Evolutionary conservation across 805 yeast genomes (phyloP).

Genomic region (Zygoascus tannicola): DNA sequence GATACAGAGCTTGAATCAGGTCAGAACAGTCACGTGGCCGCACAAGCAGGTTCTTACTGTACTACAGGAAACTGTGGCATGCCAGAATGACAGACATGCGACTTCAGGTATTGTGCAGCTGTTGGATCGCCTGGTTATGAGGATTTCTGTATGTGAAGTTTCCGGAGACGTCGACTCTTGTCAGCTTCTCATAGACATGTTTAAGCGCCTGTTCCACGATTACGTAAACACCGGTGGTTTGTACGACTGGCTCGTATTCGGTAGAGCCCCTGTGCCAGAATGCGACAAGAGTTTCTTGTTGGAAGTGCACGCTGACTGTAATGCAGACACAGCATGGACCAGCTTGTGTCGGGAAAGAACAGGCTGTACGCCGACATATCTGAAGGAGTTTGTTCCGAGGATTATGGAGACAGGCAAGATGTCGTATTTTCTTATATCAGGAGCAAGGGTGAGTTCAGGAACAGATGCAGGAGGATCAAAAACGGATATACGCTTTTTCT

Average conservation of each 20-base stretch:
- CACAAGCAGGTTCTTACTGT: constrained; percentile 5
- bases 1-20: neutral
- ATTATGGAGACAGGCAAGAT: constrained; percentile 4
- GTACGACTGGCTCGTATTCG: neutral
- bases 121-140: constrained; percentile 6
- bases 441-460: no score
- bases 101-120: constrained; percentile 1
- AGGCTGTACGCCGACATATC: neutral
- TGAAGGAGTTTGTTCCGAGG: neutral
- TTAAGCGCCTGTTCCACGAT: constrained; percentile 1
- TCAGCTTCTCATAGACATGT: neutral
- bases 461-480: no score
- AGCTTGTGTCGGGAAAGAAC: neutral
- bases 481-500: no score
- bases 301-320: neutral
- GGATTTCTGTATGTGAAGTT: neutral
- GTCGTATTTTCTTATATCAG: neutral
- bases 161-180: neutral
- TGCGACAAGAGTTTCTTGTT: neutral
- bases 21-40: constrained; percentile 2
- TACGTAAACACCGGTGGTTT: neutral
- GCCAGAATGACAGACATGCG: neutral
- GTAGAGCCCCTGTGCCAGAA: neutral
- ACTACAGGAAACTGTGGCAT: neutral
- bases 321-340: neutral